Evolutionary conservation across 1,139 yeast genomes (phyloP).

Genomic region (Suhomyces bokatorum): DNA sequence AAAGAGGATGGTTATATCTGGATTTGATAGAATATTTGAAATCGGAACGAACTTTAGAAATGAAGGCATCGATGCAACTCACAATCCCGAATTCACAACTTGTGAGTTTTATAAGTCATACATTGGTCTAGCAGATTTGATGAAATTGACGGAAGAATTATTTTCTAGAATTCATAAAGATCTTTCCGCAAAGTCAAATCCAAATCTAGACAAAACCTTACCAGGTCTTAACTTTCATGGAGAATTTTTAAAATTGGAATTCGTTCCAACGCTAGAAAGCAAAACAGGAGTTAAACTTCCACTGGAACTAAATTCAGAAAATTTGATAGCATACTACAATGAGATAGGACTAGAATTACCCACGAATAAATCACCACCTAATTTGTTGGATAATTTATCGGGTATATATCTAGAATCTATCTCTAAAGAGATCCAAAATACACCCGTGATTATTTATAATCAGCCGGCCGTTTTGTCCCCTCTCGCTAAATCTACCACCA

Average conservation of each 20-base stretch:
- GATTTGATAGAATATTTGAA: conserved; percentile 84
- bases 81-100: conserved; percentile 92
- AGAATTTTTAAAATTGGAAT: conserved; percentile 49
- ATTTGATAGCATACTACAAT: conserved; percentile 40
- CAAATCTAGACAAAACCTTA: conserved; percentile 14
- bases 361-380: conserved; percentile 47
- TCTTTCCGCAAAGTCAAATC: conserved; percentile 13
- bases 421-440: conserved; percentile 29
- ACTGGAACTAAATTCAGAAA: conserved; percentile 33
- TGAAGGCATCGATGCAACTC: conserved; percentile 91
- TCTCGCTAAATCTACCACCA: conserved; percentile 64
- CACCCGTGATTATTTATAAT: conserved; percentile 75
- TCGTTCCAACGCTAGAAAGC: conserved; percentile 55
- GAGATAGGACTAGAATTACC: conserved; percentile 40
- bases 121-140: conserved; percentile 67
- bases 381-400: conserved; percentile 67
- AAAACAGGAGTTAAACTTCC: conserved; percentile 48
- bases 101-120: conserved; percentile 91
- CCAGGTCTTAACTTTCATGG: conserved; percentile 19
- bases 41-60: conserved; percentile 84
- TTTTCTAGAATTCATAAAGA: conserved; percentile 39
- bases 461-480: conserved; percentile 90
- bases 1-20: conserved; percentile 76
- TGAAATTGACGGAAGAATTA: conserved; percentile 61
- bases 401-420: conserved; percentile 65